phyloP scores from a whole-genome alignment of 768 basidiomycete genomes.

The Hypsizygus marmoreus region DNA sequence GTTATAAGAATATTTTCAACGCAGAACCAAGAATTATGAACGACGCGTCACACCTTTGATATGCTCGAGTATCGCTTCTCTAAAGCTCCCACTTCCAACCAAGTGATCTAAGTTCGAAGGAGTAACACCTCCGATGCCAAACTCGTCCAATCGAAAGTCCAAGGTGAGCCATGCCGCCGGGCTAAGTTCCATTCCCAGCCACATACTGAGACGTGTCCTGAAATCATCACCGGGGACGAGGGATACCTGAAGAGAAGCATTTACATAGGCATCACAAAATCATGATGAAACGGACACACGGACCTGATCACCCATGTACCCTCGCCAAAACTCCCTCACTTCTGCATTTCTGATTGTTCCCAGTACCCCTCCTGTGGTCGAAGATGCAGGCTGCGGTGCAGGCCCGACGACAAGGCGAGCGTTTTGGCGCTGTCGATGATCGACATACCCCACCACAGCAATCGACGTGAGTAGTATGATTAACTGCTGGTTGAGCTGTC shows the following conservation, averaged over 20 bases:
- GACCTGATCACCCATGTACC: conserved; percentile 24
- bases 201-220: conserved; percentile 12
- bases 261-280: no score
- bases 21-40: background rate
- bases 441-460: conserved; percentile 12
- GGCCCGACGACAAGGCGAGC: background rate
- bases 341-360: conserved; percentile 10
- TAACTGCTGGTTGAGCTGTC: conserved; percentile 23
- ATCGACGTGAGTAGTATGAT: conserved; percentile 21
- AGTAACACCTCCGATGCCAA: conserved; percentile 23
- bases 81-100: conserved; percentile 16
- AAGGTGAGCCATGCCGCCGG: conserved; percentile 10
- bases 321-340: conserved; percentile 24
- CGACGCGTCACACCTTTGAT: background rate
- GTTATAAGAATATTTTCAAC: background rate
- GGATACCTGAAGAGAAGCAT: background rate
- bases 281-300: background rate
- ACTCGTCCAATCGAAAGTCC: conserved; percentile 16
- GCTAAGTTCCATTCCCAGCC: conserved; percentile 16
- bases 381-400: background rate
- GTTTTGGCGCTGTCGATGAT: conserved; percentile 1
- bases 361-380: background rate
- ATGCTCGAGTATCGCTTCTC: conserved; percentile 6
- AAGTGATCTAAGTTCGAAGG: conserved; percentile 19
- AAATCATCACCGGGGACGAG: conserved; percentile 3